Percentiles rank a stretch among this genome's conserved stretches.
These are phyloP conservation scores for Fraxinus platypoda DNA, from an alignment of 305 asterid genomes.

Conservation along the genomic window DNA sequence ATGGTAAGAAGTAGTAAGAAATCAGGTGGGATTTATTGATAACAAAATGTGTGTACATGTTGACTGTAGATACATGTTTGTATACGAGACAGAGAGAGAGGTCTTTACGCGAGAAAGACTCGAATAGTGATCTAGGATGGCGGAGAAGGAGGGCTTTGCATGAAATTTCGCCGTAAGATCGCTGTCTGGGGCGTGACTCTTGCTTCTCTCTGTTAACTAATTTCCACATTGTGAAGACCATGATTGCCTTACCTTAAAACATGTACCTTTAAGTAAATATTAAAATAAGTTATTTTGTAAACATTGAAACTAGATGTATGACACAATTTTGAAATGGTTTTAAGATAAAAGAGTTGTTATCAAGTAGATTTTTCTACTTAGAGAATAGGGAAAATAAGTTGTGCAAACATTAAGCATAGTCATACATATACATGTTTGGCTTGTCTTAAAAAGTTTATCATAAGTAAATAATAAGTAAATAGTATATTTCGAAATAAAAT, in stretches of 20 bases:
- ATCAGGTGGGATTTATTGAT: constrained; percentile 16
- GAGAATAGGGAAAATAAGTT: neutral
- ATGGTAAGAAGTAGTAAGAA: neutral
- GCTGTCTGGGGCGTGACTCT: constrained; percentile 39
- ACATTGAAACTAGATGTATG: no score
- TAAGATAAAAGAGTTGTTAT: no score
- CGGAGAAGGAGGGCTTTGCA: constrained; percentile 48
- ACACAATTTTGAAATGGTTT: no score
- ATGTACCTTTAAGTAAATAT: no score
- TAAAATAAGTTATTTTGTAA: no score
- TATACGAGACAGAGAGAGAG: neutral
- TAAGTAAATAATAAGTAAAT: no score
- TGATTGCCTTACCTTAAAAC: neutral
- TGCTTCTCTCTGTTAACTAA: constrained; percentile 29
- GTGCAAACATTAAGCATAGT: neutral
- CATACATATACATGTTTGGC: neutral
- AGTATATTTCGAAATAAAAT: no score
- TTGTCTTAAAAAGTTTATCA: no score
- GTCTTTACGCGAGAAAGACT: constrained; percentile 54
- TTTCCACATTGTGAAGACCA: neutral
- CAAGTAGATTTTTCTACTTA: no score
- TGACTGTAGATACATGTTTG: constrained; percentile 18
- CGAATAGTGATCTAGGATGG: constrained; percentile 45
- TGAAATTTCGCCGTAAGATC: constrained; percentile 57
- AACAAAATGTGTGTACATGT: no score